These are phyloP conservation scores for Rhizoclosmatium sp. DNA, from an alignment of 192 early-diverging fungal genomes.

Conservation along the genomic window DNA sequence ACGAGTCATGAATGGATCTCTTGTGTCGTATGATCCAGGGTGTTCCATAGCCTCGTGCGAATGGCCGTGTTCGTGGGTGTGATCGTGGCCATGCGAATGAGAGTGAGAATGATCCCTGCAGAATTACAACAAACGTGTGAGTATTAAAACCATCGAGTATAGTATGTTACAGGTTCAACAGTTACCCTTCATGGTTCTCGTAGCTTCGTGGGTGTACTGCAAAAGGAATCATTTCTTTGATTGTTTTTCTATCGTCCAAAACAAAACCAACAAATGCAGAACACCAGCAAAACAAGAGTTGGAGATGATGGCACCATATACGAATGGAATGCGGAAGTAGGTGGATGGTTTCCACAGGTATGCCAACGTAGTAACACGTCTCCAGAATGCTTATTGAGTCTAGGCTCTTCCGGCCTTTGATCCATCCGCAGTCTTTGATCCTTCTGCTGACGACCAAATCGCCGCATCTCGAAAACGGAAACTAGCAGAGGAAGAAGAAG, in stretches of 20 bases:
- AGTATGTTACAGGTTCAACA: too few relatives aligned
- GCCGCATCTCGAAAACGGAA: not conserved
- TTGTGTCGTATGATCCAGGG: conserved; percentile 81
- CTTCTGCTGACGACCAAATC: not conserved
- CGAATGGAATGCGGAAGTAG: not conserved
- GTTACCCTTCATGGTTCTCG: too few relatives aligned
- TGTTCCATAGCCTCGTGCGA: conserved; percentile 90
- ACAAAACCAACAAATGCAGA: not conserved
- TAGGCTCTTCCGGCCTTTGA: not conserved
- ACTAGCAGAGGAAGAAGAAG: not conserved
- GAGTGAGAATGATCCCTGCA: conserved; percentile 37
- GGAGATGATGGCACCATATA: conserved; percentile 1
- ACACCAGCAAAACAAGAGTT: not conserved
- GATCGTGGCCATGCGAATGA: conserved; percentile 41
- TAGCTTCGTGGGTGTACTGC: too few relatives aligned
- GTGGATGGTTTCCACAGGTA: conserved; percentile 16
- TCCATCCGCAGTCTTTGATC: not conserved
- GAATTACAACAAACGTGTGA: not conserved
- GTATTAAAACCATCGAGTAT: too few relatives aligned
- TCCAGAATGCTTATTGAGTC: not conserved
- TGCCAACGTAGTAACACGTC: not conserved
- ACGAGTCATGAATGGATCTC: conserved; percentile 73
- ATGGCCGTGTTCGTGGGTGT: conserved; percentile 81
- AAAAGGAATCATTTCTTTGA: too few relatives aligned
- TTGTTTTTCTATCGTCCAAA: too few relatives aligned